Evolutionary conservation across 176 grass and related monocot species (phyloP).

Genomic region (Cocos nucifera): DNA sequence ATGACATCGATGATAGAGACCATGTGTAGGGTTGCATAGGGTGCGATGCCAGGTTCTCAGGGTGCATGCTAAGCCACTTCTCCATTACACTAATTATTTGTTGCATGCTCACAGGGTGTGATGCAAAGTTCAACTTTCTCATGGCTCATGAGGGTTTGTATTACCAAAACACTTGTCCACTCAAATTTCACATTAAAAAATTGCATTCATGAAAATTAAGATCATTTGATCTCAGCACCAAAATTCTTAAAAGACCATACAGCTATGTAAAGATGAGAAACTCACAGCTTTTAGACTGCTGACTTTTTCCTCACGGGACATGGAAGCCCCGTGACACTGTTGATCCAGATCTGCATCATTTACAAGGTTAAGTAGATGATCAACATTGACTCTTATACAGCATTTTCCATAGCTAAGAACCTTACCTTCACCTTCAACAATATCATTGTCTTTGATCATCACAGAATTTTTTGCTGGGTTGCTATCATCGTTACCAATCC

Average conservation of each 20-base stretch:
- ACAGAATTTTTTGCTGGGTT: conserved; percentile 35
- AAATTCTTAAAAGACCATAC: conserved; percentile 1
- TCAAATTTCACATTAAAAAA: no score
- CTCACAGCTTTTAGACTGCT: conserved; percentile 90
- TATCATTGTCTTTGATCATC: conserved; percentile 47
- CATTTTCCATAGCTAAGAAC: background rate
- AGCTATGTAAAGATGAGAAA: conserved; percentile 15
- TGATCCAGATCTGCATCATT: conserved; percentile 64
- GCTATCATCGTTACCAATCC: conserved; percentile 27
- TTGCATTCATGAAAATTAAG: no score
- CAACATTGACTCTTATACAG: conserved; percentile 10
- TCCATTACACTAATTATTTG: no score
- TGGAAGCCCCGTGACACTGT: conserved; percentile 68
- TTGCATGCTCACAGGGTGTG: no score
- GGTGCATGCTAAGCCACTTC: no score
- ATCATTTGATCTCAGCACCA: no score
- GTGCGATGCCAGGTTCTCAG: no score
- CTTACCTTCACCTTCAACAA: conserved; percentile 80
- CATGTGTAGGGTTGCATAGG: no score
- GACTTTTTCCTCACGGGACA: conserved; percentile 87
- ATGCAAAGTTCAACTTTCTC: no score
- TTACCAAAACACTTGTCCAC: no score
- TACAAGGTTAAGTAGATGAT: conserved; percentile 6
- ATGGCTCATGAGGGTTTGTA: no score
- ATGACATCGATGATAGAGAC: no score